Evolutionary conservation across 306 rosid species (phyloP), one percentile per base, ranked within the genome.

Genomic region (Corylus heterophylla): DNA sequence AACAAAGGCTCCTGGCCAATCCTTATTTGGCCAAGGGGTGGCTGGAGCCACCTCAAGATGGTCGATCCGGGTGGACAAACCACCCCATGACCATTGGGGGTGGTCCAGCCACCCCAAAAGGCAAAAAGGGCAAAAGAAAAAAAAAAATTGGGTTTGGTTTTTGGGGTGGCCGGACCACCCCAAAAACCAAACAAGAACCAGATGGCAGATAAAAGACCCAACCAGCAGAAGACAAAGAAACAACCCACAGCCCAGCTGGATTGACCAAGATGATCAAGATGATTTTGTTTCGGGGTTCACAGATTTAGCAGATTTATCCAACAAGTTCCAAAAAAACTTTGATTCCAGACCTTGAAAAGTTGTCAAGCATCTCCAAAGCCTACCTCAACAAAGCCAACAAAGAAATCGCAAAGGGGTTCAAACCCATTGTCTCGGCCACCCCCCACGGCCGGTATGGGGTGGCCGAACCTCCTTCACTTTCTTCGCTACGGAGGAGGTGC

Each of bases 341-440:
- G 1, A 44, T 95, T 77, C 99, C 99, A 16, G 99, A 95, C 83
- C 87, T 95, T 1, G 96, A 89, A 66, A 82, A 69, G 86, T 83
- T 95, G 90, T 93, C 98, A 3, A 86, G 82, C 79, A 90, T 92
- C 11, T 95, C 98, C 0, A 91, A 78, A 72, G 82, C 87, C 1
- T 95, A 95, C 83, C 75, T 95, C 6, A 89, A 47, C 35, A 78
- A 82, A 87, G 93, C 95, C 76, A 95, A 91, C 87, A 91, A 90
- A 50, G 83, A 95, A 69, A 89, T 95, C 70, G 84, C 97, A 0
- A 85, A 82, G 35, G 87, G 88, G 2, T 88, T 95, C 92, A 95
- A 93, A 80, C 98, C 99, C 9, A 75, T 90, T 22, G 97, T 95
- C 7, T 22, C 25, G 25, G 25, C 25, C 25, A 22, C 25, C 25